Evolutionary conservation across 495 filamentous ascomycete species (phyloP).

Genomic region (Penicillium bovifimosum): DNA sequence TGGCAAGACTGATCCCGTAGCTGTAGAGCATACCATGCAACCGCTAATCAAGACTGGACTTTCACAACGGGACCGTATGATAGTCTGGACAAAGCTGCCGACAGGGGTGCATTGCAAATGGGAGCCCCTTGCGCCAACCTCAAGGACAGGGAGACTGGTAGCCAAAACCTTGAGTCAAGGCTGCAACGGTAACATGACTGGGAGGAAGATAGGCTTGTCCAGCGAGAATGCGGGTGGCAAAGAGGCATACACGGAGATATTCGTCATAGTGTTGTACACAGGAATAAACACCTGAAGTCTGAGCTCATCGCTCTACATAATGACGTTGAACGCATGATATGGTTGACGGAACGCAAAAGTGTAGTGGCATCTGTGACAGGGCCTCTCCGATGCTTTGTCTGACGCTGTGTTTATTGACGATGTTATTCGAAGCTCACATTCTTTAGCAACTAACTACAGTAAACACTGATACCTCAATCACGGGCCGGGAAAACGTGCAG

Average conservation of each 20-base stretch:
- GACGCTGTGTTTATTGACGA: too few relatives aligned
- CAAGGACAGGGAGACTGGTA: not conserved
- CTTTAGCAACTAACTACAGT: too few relatives aligned
- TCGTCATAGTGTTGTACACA: too few relatives aligned
- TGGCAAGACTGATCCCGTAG: not conserved
- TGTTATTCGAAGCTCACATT: too few relatives aligned
- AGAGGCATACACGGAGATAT: too few relatives aligned
- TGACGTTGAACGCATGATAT: too few relatives aligned
- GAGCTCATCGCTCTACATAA: not conserved
- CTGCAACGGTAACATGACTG: not conserved
- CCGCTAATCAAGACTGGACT: not conserved
- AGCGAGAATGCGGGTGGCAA: not conserved
- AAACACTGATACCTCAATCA: too few relatives aligned
- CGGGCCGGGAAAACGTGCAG: too few relatives aligned
- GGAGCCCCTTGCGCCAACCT: not conserved
- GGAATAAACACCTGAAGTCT: not conserved
- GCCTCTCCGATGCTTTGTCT: too few relatives aligned
- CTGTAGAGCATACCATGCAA: not conserved
- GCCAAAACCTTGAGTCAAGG: not conserved
- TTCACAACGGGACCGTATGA: too few relatives aligned
- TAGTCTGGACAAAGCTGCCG: not conserved
- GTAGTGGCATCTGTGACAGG: too few relatives aligned
- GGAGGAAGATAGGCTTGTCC: not conserved
- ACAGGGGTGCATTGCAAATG: not conserved
- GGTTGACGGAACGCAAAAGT: too few relatives aligned